Conservation (phyloP, 495 filamentous ascomycete species). For the Penicillium parvum region DNA sequence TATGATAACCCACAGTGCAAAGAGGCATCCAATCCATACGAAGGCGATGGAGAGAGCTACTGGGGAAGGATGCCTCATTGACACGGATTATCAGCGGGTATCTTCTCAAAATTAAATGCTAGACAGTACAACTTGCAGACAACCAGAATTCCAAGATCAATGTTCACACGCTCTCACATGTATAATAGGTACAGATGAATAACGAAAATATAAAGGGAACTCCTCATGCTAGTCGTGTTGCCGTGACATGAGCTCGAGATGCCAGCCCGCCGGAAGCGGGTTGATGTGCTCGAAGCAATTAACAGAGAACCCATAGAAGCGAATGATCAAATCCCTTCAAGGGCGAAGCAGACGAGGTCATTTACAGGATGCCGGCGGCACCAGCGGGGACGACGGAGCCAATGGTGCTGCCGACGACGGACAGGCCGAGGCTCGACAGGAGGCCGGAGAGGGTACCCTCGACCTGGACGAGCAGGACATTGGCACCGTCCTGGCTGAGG, state of each 20-base stretch:
- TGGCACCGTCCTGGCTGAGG: constrained; percentile 12
- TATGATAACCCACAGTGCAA: constrained; percentile 49
- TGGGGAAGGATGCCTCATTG: constrained; percentile 27
- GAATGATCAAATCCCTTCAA: constrained; percentile 20
- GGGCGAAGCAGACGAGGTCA: constrained; percentile 2
- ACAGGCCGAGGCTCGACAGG: constrained; percentile 20
- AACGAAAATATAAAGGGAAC: constrained; percentile 14
- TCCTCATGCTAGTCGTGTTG: constrained; percentile 19
- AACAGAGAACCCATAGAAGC: constrained; percentile 19
- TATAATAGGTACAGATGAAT: constrained; percentile 20
- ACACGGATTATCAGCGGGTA: too few relatives aligned
- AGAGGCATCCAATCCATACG: constrained; percentile 23
- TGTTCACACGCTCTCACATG: constrained; percentile 14
- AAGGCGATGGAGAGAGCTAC: constrained; percentile 29
- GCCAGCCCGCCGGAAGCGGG: constrained; percentile 3
- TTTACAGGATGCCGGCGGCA: too few relatives aligned
- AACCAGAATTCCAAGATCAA: not conserved
- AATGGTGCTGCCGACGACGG: constrained; percentile 9
- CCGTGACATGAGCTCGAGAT: constrained; percentile 8
- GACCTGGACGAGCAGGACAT: constrained; percentile 21
- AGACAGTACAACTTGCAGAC: constrained; percentile 1
- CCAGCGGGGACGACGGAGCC: constrained; percentile 18
- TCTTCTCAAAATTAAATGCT: too few relatives aligned
- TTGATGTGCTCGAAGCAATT: constrained; percentile 8
- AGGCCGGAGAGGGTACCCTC: constrained; percentile 15